A percentile compares a stretch with the other conserved stretches of the same genome.
Conservation (phyloP, 371 early-diverging fungal species). For the Mortierella sp. region DNA sequence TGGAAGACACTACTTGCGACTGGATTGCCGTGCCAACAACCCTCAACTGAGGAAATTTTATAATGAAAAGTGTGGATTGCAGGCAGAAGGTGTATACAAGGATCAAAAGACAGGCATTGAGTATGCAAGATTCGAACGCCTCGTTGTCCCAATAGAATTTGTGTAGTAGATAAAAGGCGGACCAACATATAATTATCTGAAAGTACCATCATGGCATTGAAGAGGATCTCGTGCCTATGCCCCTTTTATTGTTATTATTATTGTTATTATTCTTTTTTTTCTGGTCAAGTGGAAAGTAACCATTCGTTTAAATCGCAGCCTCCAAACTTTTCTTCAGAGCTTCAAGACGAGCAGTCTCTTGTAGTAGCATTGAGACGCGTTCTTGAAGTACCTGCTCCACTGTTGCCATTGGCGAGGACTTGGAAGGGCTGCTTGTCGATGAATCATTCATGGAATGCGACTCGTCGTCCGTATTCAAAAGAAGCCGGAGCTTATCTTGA, state of each 20-base stretch:
- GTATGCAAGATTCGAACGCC: slow-evolving; percentile 40
- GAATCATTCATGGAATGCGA: not conserved
- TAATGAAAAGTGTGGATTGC: slow-evolving; percentile 43
- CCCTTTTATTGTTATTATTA: too few relatives aligned
- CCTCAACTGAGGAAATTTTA: slow-evolving; percentile 39
- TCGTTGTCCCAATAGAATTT: slow-evolving; percentile 4
- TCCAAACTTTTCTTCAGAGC: slow-evolving; percentile 22
- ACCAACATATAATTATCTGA: too few relatives aligned
- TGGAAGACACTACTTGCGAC: slow-evolving; percentile 23
- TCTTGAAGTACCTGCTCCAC: slow-evolving; percentile 30
- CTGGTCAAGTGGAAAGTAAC: too few relatives aligned
- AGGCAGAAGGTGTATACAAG: slow-evolving; percentile 26
- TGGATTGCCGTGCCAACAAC: slow-evolving; percentile 48
- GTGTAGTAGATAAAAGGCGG: too few relatives aligned
- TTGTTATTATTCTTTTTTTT: too few relatives aligned
- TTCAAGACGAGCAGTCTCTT: slow-evolving; percentile 34
- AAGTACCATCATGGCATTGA: too few relatives aligned
- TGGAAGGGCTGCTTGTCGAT: too few relatives aligned
- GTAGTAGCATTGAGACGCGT: slow-evolving; percentile 30
- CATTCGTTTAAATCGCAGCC: not conserved
- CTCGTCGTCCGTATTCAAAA: not conserved
- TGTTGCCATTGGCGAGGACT: not conserved
- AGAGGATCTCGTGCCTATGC: too few relatives aligned
- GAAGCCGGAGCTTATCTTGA: slow-evolving; percentile 15
- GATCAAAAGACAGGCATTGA: slow-evolving; percentile 43